Base-by-base conservation (phyloP, 2,329 filamentous ascomycete species). In the Verticillium longisporum region DNA sequence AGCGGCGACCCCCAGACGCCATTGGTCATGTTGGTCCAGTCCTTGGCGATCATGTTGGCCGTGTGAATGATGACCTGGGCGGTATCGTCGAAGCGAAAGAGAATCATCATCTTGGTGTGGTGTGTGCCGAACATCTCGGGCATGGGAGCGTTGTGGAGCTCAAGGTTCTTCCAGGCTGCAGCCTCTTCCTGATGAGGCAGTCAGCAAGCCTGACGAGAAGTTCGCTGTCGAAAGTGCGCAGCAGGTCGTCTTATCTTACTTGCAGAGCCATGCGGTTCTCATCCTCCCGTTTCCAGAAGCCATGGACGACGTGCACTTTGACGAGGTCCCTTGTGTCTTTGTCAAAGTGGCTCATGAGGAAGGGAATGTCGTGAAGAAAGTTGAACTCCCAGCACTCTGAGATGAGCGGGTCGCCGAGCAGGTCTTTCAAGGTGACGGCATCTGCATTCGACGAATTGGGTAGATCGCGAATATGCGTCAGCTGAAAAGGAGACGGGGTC, bases 11-110 rank as follows among this genome's bases (percentile, higher is more conserved):
- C 80, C 92, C 92, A 97, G 5, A 90, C 83, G 1, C 86, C 91
- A 71, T 97, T 92, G 1, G 88, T 90, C 89, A 96, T 90, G 67
- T 95, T 95, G 1, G 80, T 83, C 92, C 92, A 97, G 72, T 97
- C 92, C 60, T 88, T 86, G 4, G 81, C 70, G n/a, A 96, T 94
- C 88, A 96, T 92, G 67, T 97, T 97, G 18, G 92, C 91, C 0
- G 92, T 97, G 67, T 96, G 91, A 34, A 97, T 92, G 61, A 96
- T 75, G 6, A 97, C 77, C 73, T 96, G 89, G 0, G 88, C 90
- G 0, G 81, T 84, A 64, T 89, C 86, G 70, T 96, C 91, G 71
- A 90, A 87, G 5, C 90, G 83, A 63, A 96, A 79, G 4, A 96
- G 74, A n/a, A 96, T 78, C 73, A 96, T 84, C 90, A 96, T 95